Evolutionary conservation across 75 land plant species (phyloP).

Genomic region (Cunninghamia lanceolata): DNA sequence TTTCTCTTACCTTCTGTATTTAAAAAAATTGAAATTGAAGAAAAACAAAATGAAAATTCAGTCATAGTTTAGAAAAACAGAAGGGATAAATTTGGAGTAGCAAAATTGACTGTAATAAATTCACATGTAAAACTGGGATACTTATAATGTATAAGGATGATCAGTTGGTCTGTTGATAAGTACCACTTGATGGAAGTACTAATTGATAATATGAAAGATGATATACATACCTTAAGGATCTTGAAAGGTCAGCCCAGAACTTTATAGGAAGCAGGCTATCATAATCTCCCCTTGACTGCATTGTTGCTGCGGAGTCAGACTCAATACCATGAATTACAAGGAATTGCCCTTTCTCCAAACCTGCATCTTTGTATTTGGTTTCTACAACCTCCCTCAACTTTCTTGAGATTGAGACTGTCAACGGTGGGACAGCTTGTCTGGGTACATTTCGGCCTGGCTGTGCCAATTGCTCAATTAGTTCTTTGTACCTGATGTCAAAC

Average conservation of each 20-base stretch:
- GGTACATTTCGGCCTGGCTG: conserved; percentile 55
- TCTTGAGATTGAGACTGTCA: conserved; percentile 65
- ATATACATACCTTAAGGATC: conserved; percentile 48
- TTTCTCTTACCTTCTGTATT: not conserved
- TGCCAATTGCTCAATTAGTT: conserved; percentile 67
- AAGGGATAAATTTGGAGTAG: not conserved
- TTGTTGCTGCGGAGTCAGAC: conserved; percentile 71
- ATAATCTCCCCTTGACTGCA: conserved; percentile 79
- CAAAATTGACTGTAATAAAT: not conserved
- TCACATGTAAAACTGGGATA: not conserved
- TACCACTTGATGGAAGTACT: not conserved
- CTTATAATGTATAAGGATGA: not conserved
- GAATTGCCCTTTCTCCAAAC: conserved; percentile 60
- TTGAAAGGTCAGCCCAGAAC: conserved; percentile 65
- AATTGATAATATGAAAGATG: not conserved
- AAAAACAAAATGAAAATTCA: not conserved
- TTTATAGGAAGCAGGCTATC: conserved; percentile 83
- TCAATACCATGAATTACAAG: conserved; percentile 86
- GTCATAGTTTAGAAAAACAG: not conserved
- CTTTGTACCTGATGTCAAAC: conserved; percentile 51
- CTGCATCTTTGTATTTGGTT: conserved; percentile 54
- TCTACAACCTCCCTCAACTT: conserved; percentile 59
- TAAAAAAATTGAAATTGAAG: not conserved
- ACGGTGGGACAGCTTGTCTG: conserved; percentile 51
- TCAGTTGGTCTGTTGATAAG: not conserved